phyloP scores from a whole-genome alignment of 2,329 filamentous ascomycete genomes.

The Pochonia chlamydosporia region DNA sequence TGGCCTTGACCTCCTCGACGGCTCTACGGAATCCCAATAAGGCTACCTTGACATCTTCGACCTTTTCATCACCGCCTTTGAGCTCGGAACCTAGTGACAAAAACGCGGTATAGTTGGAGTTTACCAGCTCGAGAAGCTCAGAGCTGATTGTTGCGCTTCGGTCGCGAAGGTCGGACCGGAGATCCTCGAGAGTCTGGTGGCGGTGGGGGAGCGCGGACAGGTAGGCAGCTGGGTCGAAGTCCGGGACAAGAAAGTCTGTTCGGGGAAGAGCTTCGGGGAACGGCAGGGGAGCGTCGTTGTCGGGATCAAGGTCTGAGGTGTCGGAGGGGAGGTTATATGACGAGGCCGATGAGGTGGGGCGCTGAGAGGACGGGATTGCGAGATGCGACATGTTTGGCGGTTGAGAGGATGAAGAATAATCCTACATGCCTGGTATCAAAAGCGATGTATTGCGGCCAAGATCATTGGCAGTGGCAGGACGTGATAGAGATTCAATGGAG shows the following conservation, averaged over 20 bases:
- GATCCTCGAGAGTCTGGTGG: slow-evolving; percentile 92
- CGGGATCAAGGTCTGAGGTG: slow-evolving; percentile 22
- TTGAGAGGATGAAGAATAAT: neutral
- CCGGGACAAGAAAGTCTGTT: slow-evolving; percentile 68
- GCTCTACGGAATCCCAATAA: slow-evolving; percentile 80
- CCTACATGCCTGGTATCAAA: slow-evolving; percentile 4
- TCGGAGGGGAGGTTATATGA: slow-evolving; percentile 9
- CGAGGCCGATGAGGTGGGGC: slow-evolving; percentile 12
- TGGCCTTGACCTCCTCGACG: slow-evolving; percentile 65
- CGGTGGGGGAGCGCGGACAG: slow-evolving; percentile 75
- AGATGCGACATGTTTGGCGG: slow-evolving; percentile 19
- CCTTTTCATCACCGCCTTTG: slow-evolving; percentile 81
- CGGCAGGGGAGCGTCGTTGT: slow-evolving; percentile 69
- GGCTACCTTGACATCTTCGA: slow-evolving; percentile 84
- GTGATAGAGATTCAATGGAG: no score
- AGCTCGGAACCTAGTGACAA: slow-evolving; percentile 75
- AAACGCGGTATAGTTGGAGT: slow-evolving; percentile 91
- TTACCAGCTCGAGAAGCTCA: slow-evolving; percentile 90
- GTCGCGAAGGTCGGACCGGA: slow-evolving; percentile 78
- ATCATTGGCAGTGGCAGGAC: no score
- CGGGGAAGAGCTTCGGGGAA: slow-evolving; percentile 84
- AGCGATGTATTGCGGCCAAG: neutral
- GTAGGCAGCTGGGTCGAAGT: slow-evolving; percentile 77
- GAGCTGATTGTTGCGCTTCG: slow-evolving; percentile 73
- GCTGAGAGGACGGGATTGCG: slow-evolving; percentile 21